phyloP scores from a whole-genome alignment of 768 basidiomycete genomes.

The Candolleomyces eurysporus region DNA sequence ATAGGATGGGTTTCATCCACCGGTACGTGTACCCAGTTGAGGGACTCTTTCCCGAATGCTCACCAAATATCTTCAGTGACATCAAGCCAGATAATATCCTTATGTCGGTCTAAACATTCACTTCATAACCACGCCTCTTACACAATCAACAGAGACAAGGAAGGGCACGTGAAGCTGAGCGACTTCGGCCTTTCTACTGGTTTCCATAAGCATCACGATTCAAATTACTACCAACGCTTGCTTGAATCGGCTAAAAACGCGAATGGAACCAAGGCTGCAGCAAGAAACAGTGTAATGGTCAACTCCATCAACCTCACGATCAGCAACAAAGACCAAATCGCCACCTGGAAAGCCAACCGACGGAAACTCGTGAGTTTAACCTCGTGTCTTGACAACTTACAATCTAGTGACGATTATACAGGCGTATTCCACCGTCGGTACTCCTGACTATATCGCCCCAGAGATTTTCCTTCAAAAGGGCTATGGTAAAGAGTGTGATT shows the following conservation, averaged over 20 bases:
- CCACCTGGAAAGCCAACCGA: slow-evolving; percentile 98
- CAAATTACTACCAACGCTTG: slow-evolving; percentile 88
- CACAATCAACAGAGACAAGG: slow-evolving; percentile 62
- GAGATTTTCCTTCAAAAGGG: slow-evolving; percentile 96
- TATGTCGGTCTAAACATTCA: slow-evolving; percentile 44
- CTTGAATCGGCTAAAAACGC: slow-evolving; percentile 64
- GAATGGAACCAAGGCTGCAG: slow-evolving; percentile 39
- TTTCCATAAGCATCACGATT: slow-evolving; percentile 97
- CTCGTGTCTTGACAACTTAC: background rate
- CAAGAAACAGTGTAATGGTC: slow-evolving; percentile 94
- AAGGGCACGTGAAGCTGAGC: slow-evolving; percentile 95
- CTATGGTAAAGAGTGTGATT: slow-evolving; percentile 98
- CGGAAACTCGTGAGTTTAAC: slow-evolving; percentile 75
- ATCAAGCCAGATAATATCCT: slow-evolving; percentile 97
- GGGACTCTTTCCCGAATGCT: background rate
- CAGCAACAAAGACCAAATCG: slow-evolving; percentile 83
- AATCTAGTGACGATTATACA: slow-evolving; percentile 24
- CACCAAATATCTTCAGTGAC: slow-evolving; percentile 53
- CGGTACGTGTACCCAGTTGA: slow-evolving; percentile 50
- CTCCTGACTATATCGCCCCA: slow-evolving; percentile 94
- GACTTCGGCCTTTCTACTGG: slow-evolving; percentile 99
- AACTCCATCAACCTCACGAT: slow-evolving; percentile 97
- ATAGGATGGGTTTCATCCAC: slow-evolving; percentile 96
- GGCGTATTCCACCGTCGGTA: slow-evolving; percentile 98
- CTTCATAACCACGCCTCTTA: no score